phyloP scores from a whole-genome alignment of 306 rosid species.

The Castanea sativa region DNA sequence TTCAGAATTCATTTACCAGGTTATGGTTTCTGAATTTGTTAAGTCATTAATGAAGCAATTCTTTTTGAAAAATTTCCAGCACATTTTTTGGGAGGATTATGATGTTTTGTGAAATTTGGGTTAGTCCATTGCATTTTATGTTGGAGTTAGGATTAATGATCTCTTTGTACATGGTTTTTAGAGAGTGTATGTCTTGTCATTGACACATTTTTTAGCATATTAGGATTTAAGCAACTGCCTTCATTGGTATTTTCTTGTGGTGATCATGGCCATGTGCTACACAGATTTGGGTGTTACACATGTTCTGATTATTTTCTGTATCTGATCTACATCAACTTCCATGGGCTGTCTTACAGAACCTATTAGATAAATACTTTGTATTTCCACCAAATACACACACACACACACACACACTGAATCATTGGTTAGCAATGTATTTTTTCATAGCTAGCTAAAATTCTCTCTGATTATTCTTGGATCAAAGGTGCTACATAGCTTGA shows the following conservation, averaged over 20 bases:
- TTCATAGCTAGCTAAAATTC: neutral
- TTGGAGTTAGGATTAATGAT: too few species aligned
- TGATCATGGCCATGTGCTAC: neutral
- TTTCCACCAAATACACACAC: too few species aligned
- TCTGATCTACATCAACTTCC: constrained; percentile 13
- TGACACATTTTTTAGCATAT: neutral
- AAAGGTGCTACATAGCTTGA: neutral
- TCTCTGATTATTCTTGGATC: neutral
- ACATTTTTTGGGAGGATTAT: too few species aligned
- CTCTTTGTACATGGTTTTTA: neutral
- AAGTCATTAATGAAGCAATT: too few species aligned
- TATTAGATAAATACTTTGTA: neutral
- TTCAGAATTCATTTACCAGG: too few species aligned
- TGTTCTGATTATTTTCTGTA: neutral
- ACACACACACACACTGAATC: neutral
- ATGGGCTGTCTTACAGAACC: neutral
- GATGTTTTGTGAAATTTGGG: too few species aligned
- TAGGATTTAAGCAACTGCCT: neutral
- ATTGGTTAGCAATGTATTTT: neutral
- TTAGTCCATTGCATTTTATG: too few species aligned
- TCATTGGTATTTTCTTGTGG: neutral
- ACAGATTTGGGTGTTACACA: neutral
- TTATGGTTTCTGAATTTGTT: too few species aligned
- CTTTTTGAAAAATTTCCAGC: too few species aligned
- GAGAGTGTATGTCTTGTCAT: neutral